Evolutionary conservation across 2,329 filamentous ascomycete species (phyloP), one percentile per base, ranked within the genome.

Genomic region (Clarireedia hainanense): DNA sequence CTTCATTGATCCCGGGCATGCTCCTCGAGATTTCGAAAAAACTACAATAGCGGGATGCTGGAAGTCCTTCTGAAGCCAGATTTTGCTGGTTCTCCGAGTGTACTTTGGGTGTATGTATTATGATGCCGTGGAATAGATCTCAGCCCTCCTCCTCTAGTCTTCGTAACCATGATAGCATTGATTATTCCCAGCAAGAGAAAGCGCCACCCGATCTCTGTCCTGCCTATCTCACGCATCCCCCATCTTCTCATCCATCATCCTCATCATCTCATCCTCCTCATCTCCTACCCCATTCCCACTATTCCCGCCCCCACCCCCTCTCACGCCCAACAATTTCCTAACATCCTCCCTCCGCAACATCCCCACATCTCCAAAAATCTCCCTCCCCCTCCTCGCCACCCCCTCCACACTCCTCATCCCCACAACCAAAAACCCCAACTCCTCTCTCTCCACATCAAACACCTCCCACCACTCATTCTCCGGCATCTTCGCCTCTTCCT

Each of bases 401-500:
- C 81, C 84, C 60, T 87, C 84, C 54, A 95, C 74, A 65, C 91
- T 96, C 59, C 83, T 76, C 80, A 96, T 81, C 0, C 80, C 91
- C 10, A 96, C 89, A 3, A 95, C 91, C 57, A 97, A 72, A 64
- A 97, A 97, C 0, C 94, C 94, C 37, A 99, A 76, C 69, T 96
- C 91, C 74, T 99, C 94, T 50, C 94, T 79, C 65, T 96, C 91
- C 6, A 94, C 89, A 71, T 99, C 94, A 70, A 97, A 97, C 0
- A 97, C 89, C 71, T 96, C 91, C 94, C 94, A 99, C 94, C 94
- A 99, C 60, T 89, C 85, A 48, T 81, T 82, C 60, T 88, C 87
- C 0, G 92, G 90, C 72, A 96, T 78, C 69, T 89, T 91, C 12
- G 88, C 81, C 0, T 80, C 84, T 1, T 81, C 70, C 62, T 97